Evolutionary conservation across 805 yeast species (phyloP), one percentile per base, ranked within the genome.

Genomic region (Spathaspora passalidarum): DNA sequence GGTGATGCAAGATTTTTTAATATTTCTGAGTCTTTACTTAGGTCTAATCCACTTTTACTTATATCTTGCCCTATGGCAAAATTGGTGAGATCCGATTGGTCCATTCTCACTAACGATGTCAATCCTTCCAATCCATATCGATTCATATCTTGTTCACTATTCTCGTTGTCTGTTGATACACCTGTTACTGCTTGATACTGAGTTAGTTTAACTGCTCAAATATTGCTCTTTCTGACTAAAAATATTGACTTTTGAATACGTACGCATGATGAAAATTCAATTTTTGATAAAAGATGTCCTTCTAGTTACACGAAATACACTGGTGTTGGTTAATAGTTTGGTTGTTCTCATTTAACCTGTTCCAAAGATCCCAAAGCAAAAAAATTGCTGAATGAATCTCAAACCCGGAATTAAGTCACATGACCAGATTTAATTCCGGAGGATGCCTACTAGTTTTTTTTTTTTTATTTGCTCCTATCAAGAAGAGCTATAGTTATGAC

Each of bases 1-100:
- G 99, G 99, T 2, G 96, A 86, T 19, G 95, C 84, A 58, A 92
- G 81, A 6, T 83, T 80, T 52, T 77, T 72, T 22, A 87, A 74
- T 26, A 87, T 63, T 45, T 76, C 73, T n/a, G 65, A 67, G 35
- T 68, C 72, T 20, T 65, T 62, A 2, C 70, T 60, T 52, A 87
- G 65, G 54, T 84, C 83, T 36, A 86, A 66, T 1, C 92, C 94
- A 26, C 84, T 61, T 56, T 81, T 76, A 46, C 77, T 79, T 38
- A 88, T 66, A 58, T 89, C 96, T 21, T 82, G 81, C 8, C 96
- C 96, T 46, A 86, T 72, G 5, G 91, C 86, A 42, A 85, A 79
- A 17, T 80, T 75, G 9, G 81, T 78, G 48, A 80, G 77, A 48
- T 85, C 92, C 29, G 64, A 73, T 48, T 78, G 76, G 44, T 83